Percentiles rank a stretch among this genome's conserved stretches.
Conservation (phyloP, 1,284 basidiomycete genomes). For the Neolentinus lepideus region DNA sequence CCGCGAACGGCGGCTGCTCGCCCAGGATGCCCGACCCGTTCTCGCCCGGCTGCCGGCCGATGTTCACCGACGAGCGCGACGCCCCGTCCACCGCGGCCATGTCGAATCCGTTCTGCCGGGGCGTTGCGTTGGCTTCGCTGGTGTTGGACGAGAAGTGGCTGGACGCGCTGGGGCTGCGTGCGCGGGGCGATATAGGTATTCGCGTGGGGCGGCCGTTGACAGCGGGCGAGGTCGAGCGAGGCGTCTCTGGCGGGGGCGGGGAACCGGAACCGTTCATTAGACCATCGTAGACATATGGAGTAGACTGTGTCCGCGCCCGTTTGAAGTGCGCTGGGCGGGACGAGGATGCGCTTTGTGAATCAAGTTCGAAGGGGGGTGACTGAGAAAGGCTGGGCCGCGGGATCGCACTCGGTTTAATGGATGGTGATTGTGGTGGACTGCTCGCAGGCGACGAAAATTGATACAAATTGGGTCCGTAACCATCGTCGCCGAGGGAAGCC, state of each 20-base stretch:
- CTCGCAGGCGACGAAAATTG: slow-evolving; percentile 15
- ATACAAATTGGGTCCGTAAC: slow-evolving; percentile 17
- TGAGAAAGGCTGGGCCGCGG: slow-evolving; percentile 39
- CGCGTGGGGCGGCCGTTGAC: slow-evolving; percentile 30
- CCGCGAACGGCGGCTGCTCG: slow-evolving; percentile 29
- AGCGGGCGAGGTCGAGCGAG: slow-evolving; percentile 30
- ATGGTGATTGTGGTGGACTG: slow-evolving; percentile 16
- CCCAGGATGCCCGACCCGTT: slow-evolving; percentile 35
- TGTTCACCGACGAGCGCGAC: slow-evolving; percentile 15
- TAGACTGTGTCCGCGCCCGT: slow-evolving; percentile 53
- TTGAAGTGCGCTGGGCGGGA: slow-evolving; percentile 15
- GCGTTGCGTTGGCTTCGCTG: slow-evolving; percentile 15
- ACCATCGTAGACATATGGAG: slow-evolving; percentile 38
- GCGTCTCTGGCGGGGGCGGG: slow-evolving; percentile 21
- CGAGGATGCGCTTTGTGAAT: slow-evolving; percentile 9
- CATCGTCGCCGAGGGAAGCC: slow-evolving; percentile 48
- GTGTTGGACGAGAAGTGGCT: slow-evolving; percentile 25
- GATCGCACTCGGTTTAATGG: slow-evolving; percentile 30
- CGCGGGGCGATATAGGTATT: slow-evolving; percentile 36
- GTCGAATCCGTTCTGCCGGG: slow-evolving; percentile 19
- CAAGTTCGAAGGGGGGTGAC: slow-evolving; percentile 18
- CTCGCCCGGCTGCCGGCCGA: slow-evolving; percentile 16
- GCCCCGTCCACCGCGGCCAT: slow-evolving; percentile 11
- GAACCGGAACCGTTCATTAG: slow-evolving; percentile 18
- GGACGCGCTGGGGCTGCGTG: slow-evolving; percentile 34